A percentile compares a stretch with the other conserved stretches of the same genome.
phyloP scores from a whole-genome alignment of 257 asterid species.

The Solanum virginianum region DNA sequence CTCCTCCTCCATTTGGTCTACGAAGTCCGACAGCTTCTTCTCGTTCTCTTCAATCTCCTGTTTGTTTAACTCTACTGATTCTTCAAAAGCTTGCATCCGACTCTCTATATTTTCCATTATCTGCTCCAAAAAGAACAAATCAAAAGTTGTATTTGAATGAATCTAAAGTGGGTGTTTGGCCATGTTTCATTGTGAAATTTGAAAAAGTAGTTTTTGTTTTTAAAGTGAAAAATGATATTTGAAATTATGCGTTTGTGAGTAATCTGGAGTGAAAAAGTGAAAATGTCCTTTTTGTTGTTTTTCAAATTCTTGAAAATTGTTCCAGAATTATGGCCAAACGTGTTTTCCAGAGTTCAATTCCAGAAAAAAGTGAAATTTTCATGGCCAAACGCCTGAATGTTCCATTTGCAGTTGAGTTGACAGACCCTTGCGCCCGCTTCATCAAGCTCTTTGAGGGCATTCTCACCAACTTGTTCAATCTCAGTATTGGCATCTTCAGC shows the following conservation, averaged over 20 bases:
- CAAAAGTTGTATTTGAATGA: neutral
- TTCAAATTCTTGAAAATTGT: no score
- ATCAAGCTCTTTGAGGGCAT: constrained; percentile 74
- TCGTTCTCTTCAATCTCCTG: constrained; percentile 58
- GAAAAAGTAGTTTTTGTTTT: no score
- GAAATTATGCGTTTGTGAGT: no score
- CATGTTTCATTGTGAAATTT: no score
- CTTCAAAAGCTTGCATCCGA: constrained; percentile 84
- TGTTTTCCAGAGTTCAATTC: no score
- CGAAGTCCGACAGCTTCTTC: constrained; percentile 42
- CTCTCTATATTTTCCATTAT: constrained; percentile 76
- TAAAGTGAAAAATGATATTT: no score
- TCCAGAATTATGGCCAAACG: no score
- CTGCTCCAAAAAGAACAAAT: constrained; percentile 36
- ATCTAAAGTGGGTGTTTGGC: neutral
- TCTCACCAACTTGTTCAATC: constrained; percentile 77
- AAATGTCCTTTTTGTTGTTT: no score
- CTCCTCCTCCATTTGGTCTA: constrained; percentile 42
- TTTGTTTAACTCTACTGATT: constrained; percentile 58
- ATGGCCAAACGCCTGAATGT: no score
- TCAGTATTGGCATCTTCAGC: constrained; percentile 88
- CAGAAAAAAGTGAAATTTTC: no score
- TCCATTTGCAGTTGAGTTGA: neutral
- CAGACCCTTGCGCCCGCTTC: constrained; percentile 76
- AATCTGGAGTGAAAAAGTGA: no score